phyloP scores from a whole-genome alignment of 176 grass and related monocot species.

The Metroxylon sagu region DNA sequence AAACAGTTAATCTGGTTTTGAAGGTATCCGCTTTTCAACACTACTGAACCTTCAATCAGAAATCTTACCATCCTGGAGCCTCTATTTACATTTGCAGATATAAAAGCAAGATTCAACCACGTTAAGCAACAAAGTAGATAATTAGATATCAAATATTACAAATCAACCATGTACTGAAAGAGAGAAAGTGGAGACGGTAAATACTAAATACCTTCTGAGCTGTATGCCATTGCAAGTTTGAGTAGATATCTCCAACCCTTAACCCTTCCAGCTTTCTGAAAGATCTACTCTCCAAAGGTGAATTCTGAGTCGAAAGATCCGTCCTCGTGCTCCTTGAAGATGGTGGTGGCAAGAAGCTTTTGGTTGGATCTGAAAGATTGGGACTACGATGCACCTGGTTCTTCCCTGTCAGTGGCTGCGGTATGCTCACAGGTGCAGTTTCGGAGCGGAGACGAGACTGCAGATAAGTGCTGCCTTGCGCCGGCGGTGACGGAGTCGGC shows the following conservation, averaged over 20 bases:
- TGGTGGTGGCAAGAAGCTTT: constrained; percentile 53
- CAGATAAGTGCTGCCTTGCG: constrained; percentile 40
- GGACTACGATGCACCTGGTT: constrained; percentile 31
- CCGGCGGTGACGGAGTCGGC: constrained; percentile 67
- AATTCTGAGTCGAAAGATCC: constrained; percentile 34
- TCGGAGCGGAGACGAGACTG: constrained; percentile 32
- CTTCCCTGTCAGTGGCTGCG: constrained; percentile 29
- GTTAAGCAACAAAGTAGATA: too few species aligned
- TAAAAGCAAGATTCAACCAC: too few species aligned
- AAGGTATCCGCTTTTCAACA: too few species aligned
- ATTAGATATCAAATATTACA: too few species aligned
- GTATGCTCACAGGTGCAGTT: constrained; percentile 61
- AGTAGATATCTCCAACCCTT: constrained; percentile 39
- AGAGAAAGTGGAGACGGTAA: constrained; percentile 8
- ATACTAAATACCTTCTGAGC: constrained; percentile 68
- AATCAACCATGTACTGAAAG: not conserved
- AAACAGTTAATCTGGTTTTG: too few species aligned
- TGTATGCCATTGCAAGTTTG: constrained; percentile 28
- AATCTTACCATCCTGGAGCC: too few species aligned
- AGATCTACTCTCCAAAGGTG: constrained; percentile 47
- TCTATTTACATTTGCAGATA: too few species aligned
- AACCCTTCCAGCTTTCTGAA: constrained; percentile 39
- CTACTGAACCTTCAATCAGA: too few species aligned
- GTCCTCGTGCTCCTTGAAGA: constrained; percentile 44
- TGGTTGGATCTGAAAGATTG: constrained; percentile 49